phyloP scores from a whole-genome alignment of 208 protist species.

The Trypanosoma conorhini region DNA sequence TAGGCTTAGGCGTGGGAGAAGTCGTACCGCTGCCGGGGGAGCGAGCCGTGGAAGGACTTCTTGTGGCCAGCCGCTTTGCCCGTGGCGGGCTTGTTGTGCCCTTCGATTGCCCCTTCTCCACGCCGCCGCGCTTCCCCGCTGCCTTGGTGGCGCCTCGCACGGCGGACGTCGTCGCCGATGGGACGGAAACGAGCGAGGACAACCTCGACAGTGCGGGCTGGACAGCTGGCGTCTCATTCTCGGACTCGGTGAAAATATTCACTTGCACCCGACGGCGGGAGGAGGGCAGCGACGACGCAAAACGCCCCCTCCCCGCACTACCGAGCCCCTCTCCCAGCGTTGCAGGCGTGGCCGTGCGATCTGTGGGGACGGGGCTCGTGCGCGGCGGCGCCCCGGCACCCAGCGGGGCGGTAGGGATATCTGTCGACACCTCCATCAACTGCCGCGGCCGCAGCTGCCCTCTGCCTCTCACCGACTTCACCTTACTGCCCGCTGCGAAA shows the following conservation, averaged over 20 bases:
- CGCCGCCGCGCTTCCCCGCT: no score
- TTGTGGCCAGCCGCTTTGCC: background rate
- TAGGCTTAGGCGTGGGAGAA: background rate
- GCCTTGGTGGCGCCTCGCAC: background rate
- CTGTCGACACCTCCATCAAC: slow-evolving; percentile 1
- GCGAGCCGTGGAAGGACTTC: background rate
- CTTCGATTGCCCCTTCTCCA: background rate
- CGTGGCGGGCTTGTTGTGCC: background rate
- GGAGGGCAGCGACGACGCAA: background rate
- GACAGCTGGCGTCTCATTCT: background rate
- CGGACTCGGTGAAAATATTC: background rate
- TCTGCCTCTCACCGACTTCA: background rate
- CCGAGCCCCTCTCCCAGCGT: background rate
- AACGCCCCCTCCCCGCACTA: background rate
- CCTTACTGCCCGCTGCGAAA: background rate
- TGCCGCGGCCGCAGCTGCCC: background rate
- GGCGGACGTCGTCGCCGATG: background rate
- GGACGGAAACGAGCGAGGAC: no score
- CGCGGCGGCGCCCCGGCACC: no score
- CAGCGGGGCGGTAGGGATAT: slow-evolving; percentile 2
- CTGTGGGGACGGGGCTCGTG: background rate
- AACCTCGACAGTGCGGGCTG: no score
- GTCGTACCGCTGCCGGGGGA: background rate
- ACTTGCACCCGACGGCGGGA: background rate
- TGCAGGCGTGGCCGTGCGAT: background rate